These are phyloP conservation scores for Gamsiella multidivaricata DNA, from an alignment of 192 early-diverging fungal species.

Conservation along the genomic window DNA sequence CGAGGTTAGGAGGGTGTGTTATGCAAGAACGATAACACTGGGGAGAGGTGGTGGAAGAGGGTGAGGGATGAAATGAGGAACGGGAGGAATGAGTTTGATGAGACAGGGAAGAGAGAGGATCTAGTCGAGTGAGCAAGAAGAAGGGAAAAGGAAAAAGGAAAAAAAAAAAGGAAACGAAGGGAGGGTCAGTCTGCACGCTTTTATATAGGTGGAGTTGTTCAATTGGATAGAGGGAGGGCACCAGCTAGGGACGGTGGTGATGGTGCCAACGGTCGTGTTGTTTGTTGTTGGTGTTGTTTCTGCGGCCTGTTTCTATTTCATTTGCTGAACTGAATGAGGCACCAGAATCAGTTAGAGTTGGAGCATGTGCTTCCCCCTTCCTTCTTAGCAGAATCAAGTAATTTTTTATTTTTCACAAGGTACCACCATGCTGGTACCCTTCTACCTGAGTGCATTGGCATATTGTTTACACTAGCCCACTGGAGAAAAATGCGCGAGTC, in stretches of 20 bases:
- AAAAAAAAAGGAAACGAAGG: not conserved
- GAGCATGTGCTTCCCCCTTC: constrained; percentile 16
- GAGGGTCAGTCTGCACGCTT: too few relatives aligned
- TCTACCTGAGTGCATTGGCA: not conserved
- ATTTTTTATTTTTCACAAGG: not conserved
- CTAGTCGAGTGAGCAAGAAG: constrained; percentile 22
- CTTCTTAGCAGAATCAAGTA: too few relatives aligned
- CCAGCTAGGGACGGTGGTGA: not conserved
- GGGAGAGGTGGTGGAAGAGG: not conserved
- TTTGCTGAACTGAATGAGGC: too few relatives aligned
- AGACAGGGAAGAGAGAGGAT: constrained; percentile 15
- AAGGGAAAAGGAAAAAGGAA: constrained; percentile 14
- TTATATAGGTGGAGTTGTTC: constrained; percentile 7
- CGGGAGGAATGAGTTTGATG: not conserved
- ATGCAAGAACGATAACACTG: not conserved
- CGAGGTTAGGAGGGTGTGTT: not conserved
- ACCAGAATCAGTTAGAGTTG: too few relatives aligned
- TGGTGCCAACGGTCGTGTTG: too few relatives aligned
- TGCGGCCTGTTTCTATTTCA: too few relatives aligned
- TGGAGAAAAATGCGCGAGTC: too few relatives aligned
- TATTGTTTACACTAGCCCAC: too few relatives aligned
- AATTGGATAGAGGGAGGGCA: not conserved
- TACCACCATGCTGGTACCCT: not conserved
- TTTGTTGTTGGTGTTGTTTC: too few relatives aligned
- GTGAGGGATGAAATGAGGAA: not conserved